Conservation (phyloP, 2,329 filamentous ascomycete species). For the Penicillium decumbens region DNA sequence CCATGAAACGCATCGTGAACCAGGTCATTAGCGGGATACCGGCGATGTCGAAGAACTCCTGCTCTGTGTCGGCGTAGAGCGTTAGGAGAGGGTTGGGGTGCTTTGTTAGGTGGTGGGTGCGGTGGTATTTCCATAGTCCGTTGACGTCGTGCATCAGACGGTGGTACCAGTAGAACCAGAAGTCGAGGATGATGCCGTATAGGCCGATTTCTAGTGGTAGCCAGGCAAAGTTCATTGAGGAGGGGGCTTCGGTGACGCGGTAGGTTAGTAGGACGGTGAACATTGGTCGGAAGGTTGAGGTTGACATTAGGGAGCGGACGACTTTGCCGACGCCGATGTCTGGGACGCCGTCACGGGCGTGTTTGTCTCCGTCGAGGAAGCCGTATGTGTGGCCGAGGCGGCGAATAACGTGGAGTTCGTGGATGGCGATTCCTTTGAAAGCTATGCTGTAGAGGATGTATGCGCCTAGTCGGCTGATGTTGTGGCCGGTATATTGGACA, state of each 20-base stretch:
- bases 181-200: constrained; percentile 26
- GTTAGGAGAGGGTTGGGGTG: constrained; percentile 26
- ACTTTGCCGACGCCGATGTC: constrained; percentile 26
- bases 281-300: constrained; percentile 24
- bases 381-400: constrained; percentile 23
- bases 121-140: constrained; percentile 25
- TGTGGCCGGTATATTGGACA: constrained; percentile 19
- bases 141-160: constrained; percentile 24
- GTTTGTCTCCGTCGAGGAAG: constrained; percentile 27
- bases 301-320: constrained; percentile 21
- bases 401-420: constrained; percentile 24
- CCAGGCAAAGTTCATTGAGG: constrained; percentile 21
- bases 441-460: constrained; percentile 21
- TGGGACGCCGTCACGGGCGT: constrained; percentile 25
- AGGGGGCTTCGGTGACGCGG: constrained; percentile 11
- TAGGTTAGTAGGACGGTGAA: constrained; percentile 26
- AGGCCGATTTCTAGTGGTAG: constrained; percentile 21
- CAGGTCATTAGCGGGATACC: constrained; percentile 23
- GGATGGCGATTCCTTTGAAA: constrained; percentile 26
- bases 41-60: constrained; percentile 26
- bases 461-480: constrained; percentile 17
- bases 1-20: constrained; percentile 20
- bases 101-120: constrained; percentile 26
- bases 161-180: constrained; percentile 30
- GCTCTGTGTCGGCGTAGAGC: constrained; percentile 23